Evolutionary conservation across 306 rosid species (phyloP).

Genomic region (Phaseolus lunatus): DNA sequence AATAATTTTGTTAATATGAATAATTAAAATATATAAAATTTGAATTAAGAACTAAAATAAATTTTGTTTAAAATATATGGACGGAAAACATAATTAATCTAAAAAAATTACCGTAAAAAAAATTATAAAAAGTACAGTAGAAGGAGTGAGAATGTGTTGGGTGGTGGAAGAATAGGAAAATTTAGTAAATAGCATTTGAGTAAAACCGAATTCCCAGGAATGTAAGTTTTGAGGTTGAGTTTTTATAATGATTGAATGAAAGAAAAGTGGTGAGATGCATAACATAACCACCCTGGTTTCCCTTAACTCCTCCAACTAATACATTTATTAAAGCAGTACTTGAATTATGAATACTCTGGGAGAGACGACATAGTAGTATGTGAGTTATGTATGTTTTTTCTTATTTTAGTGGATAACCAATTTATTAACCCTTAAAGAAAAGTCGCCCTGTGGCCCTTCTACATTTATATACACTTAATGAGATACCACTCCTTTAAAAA

Average conservation of each 20-base stretch:
- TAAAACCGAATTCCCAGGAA: neutral
- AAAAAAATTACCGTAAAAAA: too few relatives aligned
- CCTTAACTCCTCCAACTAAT: neutral
- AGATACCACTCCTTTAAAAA: neutral
- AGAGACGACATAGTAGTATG: neutral
- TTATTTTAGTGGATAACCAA: neutral
- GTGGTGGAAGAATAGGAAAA: too few relatives aligned
- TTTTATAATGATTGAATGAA: too few relatives aligned
- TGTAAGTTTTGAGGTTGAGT: too few relatives aligned
- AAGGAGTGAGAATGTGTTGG: neutral
- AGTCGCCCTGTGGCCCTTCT: neutral
- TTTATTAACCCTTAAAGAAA: neutral
- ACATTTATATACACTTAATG: conserved; percentile 7
- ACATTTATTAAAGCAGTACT: neutral
- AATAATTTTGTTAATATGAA: too few relatives aligned
- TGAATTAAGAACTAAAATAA: too few relatives aligned
- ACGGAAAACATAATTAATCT: too few relatives aligned
- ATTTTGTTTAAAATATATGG: too few relatives aligned
- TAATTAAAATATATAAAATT: too few relatives aligned
- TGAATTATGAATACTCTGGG: neutral
- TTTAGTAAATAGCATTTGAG: neutral
- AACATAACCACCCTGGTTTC: neutral
- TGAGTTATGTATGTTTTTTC: neutral
- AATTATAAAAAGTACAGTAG: too few relatives aligned
- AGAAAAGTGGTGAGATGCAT: neutral